Base-by-base conservation (phyloP, 1,284 basidiomycete species). In the Malassezia nana region DNA sequence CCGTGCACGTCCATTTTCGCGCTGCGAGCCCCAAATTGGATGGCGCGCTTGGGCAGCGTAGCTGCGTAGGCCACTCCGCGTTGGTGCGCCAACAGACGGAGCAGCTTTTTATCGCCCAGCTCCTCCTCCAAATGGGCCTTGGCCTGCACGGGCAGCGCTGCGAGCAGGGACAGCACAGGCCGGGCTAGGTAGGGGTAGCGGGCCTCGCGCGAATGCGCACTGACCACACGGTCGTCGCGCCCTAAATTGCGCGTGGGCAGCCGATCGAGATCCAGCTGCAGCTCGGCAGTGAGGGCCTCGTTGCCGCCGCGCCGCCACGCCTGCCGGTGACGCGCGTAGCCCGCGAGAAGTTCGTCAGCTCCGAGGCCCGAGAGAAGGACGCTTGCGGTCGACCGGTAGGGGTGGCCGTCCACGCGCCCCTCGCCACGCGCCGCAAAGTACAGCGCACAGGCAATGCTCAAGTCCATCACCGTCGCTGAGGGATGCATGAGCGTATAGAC, bases 21-120 rank as follows among this genome's bases (percentile, higher is more conserved):
- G 43, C 88, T 89, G 72, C 86, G 81, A 58, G 85, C 67, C 3
- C 92, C 92, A 77, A 98, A 98, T 72, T 98, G 92, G 85, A 96
- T 96, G 5, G 92, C 92, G 48, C 87, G 75, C 77, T 98, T 98
- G 67, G 85, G 88, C 52, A 68, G 41, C 51, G 77, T 74, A 25
- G 84, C 82, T 0, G 84, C 83, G 13, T 85, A 72, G 1, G 9
- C 4, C 13, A 73, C 25, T 0, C 65, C 67, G 7, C 67, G 45
- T 1, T 16, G 8, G 0, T 8, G n/a, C 0, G 71, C 71, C 1
- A 67, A 28, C 13, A 43, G 22, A 43, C 92, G 78, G 42, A 98
- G 73, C 25, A 98, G 71, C 70, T 84, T 78, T 77, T 98, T 98
- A 72, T 98, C 94, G 8, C 62, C 59, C 26, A 58, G 46, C 10